Evolutionary conservation across 164 flowering plant species (phyloP).

Genomic region (Umbilicus rupestris): DNA sequence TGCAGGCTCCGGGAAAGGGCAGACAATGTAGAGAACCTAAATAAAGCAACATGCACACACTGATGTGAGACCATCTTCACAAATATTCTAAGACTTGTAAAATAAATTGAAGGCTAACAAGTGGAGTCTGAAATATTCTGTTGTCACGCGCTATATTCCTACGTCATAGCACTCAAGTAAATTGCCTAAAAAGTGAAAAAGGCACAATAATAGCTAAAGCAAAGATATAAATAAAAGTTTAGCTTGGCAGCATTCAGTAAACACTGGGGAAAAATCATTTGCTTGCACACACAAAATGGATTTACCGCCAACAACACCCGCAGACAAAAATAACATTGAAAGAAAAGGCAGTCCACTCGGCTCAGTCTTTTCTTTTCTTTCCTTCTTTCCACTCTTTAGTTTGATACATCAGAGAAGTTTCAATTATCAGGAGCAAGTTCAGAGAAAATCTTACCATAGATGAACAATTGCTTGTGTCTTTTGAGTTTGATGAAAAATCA

Average conservation of each 20-base stretch:
- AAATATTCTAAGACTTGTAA: background rate
- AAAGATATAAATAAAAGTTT: no score
- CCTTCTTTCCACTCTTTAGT: background rate
- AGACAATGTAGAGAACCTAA: conserved; percentile 89
- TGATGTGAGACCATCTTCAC: background rate
- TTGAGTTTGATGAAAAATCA: conserved; percentile 40
- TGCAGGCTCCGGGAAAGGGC: conserved; percentile 87
- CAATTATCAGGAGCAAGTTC: background rate
- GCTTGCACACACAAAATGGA: no score
- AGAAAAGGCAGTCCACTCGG: background rate
- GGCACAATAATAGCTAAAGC: no score
- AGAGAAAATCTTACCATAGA: conserved; percentile 50
- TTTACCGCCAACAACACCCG: no score
- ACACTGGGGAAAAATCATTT: no score
- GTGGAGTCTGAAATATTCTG: no score
- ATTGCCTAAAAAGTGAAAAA: no score
- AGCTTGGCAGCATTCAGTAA: no score
- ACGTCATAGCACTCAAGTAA: no score
- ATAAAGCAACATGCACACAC: background rate
- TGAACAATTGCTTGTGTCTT: conserved; percentile 62
- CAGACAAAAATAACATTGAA: background rate
- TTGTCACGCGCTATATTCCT: no score
- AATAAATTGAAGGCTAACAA: background rate
- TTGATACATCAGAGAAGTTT: background rate
- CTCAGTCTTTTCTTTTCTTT: background rate